Percentiles rank a stretch among this genome's conserved stretches.
Conservation (phyloP, 805 yeast genomes). For the Dipodascus geniculatus region DNA sequence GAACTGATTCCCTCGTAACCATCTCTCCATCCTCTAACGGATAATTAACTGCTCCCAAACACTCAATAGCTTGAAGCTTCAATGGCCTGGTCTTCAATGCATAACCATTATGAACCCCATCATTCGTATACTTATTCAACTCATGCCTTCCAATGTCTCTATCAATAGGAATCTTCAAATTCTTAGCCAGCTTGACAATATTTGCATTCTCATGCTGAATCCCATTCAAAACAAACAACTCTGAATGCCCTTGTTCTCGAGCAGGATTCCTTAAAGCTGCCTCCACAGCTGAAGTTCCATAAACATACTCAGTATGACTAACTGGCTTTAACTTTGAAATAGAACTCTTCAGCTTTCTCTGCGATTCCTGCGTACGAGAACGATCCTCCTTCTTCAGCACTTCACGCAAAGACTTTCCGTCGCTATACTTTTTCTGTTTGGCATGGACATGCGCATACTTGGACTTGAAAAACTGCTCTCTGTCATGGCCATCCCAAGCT, state of each 20-base stretch:
- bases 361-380: conserved; percentile 8
- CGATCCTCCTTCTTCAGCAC: conserved; percentile 14
- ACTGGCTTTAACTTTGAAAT: neutral
- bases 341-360: conserved; percentile 8
- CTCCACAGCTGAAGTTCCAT: conserved; percentile 63
- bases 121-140: conserved; percentile 46
- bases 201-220: conserved; percentile 26
- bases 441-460: conserved; percentile 63
- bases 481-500: conserved; percentile 63
- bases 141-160: conserved; percentile 31
- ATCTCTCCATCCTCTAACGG: conserved; percentile 13
- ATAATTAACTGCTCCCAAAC: conserved; percentile 20
- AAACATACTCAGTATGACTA: conserved; percentile 54
- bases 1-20: too few species aligned
- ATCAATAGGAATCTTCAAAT: conserved; percentile 30
- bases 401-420: conserved; percentile 8
- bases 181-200: conserved; percentile 37
- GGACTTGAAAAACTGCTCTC: conserved; percentile 48
- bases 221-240: conserved; percentile 35
- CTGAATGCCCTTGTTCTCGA: conserved; percentile 35
- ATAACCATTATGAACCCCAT: conserved; percentile 72
- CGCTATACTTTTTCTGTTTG: conserved; percentile 25
- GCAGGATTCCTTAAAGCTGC: conserved; percentile 53
- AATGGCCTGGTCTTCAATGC: conserved; percentile 58
- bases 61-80: conserved; percentile 22